Base-by-base conservation (phyloP, 495 filamentous ascomycete genomes). In the Podospora pseudoanserina region DNA sequence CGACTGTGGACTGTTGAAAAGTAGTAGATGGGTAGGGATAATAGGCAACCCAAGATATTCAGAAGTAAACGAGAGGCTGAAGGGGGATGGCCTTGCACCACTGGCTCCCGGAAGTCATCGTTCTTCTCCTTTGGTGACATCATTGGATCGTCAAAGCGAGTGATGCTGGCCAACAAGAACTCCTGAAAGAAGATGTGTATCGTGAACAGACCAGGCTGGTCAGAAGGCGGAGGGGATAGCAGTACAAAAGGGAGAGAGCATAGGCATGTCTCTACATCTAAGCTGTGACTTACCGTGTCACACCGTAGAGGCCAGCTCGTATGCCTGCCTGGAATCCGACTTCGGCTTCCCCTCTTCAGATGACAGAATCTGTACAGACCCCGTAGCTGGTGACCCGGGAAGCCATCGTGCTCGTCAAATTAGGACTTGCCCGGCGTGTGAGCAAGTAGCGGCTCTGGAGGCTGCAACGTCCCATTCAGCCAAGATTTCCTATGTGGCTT, bases 61-160 rank as follows among this genome's bases (percentile, higher is more conserved):
- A 68, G 62, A 30, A 68, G 53, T 19, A 63, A 55, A 34, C 67
- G 67, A n/a, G 39, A 65, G 11, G 57, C 19, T 5, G 67, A 58
- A 27, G 62, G 39, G 5, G 26, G 23, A 9, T 54, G 67, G 19
- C 67, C 62, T 23, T 26, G 26, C 0, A 56, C 6, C n/a, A 32
- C 53, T 4, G 23, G 16, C 18, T 49, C 55, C 5, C 28, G 60
- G 34, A 58, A 61, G 27, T 60, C 27, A 3, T 63, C 61, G 18
- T 39, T 44, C 32, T 63, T 63, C 15, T 63, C 61, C 34, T 63
- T 62, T 18, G 30, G 60, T 6, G 27, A n/a, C 18, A 34, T 62
- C 30, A 27, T 59, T 59, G 56, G 19, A 49, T 49, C 39, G 9
- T 16, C 7, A 13, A 49, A 49, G 39, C 39, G 9, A 49, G 39